A percentile compares a stretch with the other conserved stretches of the same genome.
phyloP scores from a whole-genome alignment of 2,329 filamentous ascomycete genomes.

The Colletotrichum sp. region DNA sequence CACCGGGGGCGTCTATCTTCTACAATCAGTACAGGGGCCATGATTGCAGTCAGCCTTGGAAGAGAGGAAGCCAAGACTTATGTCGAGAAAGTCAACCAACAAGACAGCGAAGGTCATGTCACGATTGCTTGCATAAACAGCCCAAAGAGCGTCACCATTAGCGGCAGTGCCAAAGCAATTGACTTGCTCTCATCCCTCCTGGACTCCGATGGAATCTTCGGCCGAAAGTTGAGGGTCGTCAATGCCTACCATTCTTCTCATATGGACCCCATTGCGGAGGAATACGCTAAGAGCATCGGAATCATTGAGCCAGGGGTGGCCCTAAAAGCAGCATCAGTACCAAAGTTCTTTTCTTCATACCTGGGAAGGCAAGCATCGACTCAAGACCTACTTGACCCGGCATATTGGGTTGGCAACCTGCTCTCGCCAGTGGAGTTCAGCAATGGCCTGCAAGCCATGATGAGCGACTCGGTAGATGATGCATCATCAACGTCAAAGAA shows the following conservation, averaged over 20 bases:
- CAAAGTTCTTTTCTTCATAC: background rate
- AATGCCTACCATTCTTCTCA: conserved; percentile 23
- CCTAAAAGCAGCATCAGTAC: background rate
- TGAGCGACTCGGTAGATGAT: background rate
- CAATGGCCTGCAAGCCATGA: background rate
- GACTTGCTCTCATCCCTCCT: conserved; percentile 32
- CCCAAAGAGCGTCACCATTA: conserved; percentile 55
- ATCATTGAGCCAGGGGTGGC: background rate
- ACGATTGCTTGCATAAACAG: conserved; percentile 53
- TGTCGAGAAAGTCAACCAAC: background rate
- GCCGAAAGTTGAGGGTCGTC: conserved; percentile 22
- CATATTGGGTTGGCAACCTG: background rate
- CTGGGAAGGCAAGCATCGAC: background rate
- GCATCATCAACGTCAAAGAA: background rate
- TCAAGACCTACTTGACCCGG: background rate
- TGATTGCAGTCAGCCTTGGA: conserved; percentile 59
- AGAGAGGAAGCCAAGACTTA: conserved; percentile 43
- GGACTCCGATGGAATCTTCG: conserved; percentile 9
- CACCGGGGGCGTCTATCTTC: background rate
- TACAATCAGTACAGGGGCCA: conserved; percentile 43
- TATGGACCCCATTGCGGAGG: conserved; percentile 23
- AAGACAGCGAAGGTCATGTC: conserved; percentile 8
- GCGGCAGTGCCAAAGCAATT: conserved; percentile 24
- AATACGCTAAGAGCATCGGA: conserved; percentile 18
- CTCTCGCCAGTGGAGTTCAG: background rate